Evolutionary conservation across 441 rosid species (phyloP).

Genomic region (Erodium texanum): DNA sequence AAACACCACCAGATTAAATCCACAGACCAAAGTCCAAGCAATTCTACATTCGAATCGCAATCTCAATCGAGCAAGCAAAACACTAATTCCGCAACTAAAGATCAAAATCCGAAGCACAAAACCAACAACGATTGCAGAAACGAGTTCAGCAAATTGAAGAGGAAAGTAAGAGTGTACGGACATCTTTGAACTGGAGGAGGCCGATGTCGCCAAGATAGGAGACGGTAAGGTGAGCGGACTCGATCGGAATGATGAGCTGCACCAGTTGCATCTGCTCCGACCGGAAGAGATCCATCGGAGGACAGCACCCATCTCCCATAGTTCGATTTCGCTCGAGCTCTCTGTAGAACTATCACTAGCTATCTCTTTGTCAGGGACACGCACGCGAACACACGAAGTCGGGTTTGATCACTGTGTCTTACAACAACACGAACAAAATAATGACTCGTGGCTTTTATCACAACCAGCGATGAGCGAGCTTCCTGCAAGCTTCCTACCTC

Average conservation of each 20-base stretch:
- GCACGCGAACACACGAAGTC: not conserved
- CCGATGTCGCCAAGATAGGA: constrained; percentile 26
- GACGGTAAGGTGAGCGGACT: constrained; percentile 19
- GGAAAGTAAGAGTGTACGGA: constrained; percentile 1
- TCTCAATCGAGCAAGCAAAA: not conserved
- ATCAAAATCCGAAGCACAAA: not conserved
- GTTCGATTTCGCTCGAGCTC: not conserved
- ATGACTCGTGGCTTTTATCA: too few species aligned
- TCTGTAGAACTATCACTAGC: not conserved
- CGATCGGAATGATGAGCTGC: constrained; percentile 27
- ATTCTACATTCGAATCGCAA: not conserved
- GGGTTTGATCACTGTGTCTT: not conserved
- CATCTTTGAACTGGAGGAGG: constrained; percentile 27
- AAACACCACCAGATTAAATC: not conserved
- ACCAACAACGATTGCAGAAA: not conserved
- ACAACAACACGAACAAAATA: too few species aligned
- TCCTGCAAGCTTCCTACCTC: too few species aligned
- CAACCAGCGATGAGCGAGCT: too few species aligned
- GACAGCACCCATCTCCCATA: constrained; percentile 16
- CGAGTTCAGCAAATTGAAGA: not conserved
- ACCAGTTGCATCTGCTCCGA: constrained; percentile 29
- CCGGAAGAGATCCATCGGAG: constrained; percentile 26
- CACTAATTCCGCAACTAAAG: not conserved
- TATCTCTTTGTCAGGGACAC: not conserved
- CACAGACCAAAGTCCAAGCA: not conserved